Conservation (phyloP, 192 early-diverging fungal species). For the Physocladia obscura region DNA sequence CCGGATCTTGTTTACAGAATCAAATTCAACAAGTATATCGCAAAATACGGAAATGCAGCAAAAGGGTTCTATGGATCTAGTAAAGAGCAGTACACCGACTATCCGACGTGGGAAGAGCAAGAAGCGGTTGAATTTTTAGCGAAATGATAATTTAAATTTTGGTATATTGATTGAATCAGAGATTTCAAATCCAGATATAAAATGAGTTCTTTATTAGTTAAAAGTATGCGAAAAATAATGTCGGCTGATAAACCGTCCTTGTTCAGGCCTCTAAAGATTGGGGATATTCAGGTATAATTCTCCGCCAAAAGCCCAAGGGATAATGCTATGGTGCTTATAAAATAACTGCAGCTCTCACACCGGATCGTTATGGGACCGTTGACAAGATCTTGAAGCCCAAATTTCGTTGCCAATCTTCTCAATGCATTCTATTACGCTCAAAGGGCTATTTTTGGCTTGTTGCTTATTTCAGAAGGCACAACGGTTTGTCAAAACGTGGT, state of each 20-base stretch:
- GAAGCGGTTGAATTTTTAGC: no score
- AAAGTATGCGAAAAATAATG: no score
- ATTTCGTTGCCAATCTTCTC: slow-evolving; percentile 35
- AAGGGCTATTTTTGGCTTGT: slow-evolving; percentile 44
- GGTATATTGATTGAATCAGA: no score
- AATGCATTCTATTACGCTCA: slow-evolving; percentile 48
- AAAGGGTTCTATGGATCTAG: slow-evolving; percentile 37
- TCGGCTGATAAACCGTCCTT: no score
- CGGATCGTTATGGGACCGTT: slow-evolving; percentile 44
- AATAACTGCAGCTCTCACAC: slow-evolving; percentile 38
- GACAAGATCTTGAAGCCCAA: slow-evolving; percentile 37
- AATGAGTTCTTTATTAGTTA: no score
- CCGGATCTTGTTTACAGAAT: slow-evolving; percentile 46
- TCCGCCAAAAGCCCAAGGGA: slow-evolving; percentile 30
- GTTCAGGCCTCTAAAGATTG: no score
- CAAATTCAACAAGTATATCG: slow-evolving; percentile 25
- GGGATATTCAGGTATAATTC: no score
- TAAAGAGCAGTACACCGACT: slow-evolving; percentile 40
- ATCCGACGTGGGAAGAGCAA: slow-evolving; percentile 31
- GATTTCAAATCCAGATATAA: no score
- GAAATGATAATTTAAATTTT: no score
- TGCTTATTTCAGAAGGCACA: slow-evolving; percentile 48
- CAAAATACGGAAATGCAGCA: slow-evolving; percentile 25
- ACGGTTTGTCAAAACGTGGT: no score
- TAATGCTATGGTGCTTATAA: slow-evolving; percentile 36